These are phyloP conservation scores for Cucurbita ficifolia DNA, from an alignment of 306 rosid species.

Conservation along the genomic window DNA sequence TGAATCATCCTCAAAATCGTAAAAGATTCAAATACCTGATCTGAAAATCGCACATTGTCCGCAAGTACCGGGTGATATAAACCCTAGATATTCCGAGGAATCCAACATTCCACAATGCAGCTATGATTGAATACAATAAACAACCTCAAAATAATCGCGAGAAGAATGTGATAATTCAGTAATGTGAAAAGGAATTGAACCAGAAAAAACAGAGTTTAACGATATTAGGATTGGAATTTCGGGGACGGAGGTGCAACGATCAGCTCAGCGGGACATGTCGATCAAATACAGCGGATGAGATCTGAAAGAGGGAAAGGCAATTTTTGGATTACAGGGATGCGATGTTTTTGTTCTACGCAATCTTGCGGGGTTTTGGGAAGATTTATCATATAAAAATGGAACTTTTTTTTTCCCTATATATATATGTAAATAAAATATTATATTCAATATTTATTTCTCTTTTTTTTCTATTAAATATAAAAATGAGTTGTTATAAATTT, in stretches of 20 bases:
- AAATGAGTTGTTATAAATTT: too few relatives aligned
- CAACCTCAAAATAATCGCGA: not conserved
- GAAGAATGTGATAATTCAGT: not conserved
- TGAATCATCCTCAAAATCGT: not conserved
- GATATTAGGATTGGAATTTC: not conserved
- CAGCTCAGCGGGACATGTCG: not conserved
- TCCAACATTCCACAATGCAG: not conserved
- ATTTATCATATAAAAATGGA: not conserved
- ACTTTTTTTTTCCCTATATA: too few relatives aligned
- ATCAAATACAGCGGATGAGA: not conserved
- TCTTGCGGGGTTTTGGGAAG: not conserved
- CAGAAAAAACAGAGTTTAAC: not conserved
- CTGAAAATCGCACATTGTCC: not conserved
- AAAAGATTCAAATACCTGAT: not conserved
- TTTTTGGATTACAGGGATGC: not conserved
- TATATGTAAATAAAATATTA: too few relatives aligned
- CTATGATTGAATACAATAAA: not conserved
- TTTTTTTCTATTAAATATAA: too few relatives aligned
- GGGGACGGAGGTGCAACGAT: not conserved
- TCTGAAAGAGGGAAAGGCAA: constrained; percentile 6
- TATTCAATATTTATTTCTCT: too few relatives aligned
- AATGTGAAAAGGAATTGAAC: not conserved
- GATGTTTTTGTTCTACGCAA: not conserved
- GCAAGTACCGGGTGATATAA: not conserved
- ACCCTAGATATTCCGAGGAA: not conserved